Evolutionary conservation across 345 rosid species (phyloP).

Genomic region (Dimocarpus longan): DNA sequence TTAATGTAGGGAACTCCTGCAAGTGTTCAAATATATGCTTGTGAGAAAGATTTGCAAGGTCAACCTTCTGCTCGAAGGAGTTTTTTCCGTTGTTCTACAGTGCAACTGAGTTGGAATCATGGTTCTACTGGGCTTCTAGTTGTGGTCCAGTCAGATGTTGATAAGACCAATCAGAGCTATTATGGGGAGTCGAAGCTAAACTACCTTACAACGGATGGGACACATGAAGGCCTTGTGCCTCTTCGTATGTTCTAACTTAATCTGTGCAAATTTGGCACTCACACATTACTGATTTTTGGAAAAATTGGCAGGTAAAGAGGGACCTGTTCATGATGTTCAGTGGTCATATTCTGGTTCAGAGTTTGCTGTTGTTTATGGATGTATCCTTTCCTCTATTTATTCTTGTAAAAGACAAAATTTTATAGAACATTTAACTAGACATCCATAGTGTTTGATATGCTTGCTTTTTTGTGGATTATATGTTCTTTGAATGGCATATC

Average conservation of each 20-base stretch:
- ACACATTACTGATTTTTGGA: constrained; percentile 36
- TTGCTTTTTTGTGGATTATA: not conserved
- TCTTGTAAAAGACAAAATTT: not conserved
- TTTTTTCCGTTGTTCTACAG: constrained; percentile 86
- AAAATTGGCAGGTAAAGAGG: constrained; percentile 80
- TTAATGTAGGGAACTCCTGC: constrained; percentile 78
- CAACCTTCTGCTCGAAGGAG: constrained; percentile 80
- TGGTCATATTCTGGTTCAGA: constrained; percentile 91
- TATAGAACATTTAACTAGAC: not conserved
- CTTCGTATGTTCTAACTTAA: constrained; percentile 63
- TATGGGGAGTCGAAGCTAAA: constrained; percentile 91
- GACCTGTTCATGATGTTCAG: constrained; percentile 96
- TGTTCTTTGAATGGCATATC: not conserved
- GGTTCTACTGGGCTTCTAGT: constrained; percentile 90
- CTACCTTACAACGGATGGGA: constrained; percentile 86
- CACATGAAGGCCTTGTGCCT: constrained; percentile 86
- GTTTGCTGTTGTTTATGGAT: constrained; percentile 96
- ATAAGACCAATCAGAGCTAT: constrained; percentile 94
- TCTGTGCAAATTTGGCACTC: constrained; percentile 1
- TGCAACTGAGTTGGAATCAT: constrained; percentile 79
- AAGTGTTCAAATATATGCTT: constrained; percentile 86
- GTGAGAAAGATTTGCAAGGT: constrained; percentile 61
- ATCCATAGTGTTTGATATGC: not conserved
- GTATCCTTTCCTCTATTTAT: constrained; percentile 62
- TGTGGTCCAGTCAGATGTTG: constrained; percentile 90